Percentiles rank a stretch among this genome's conserved stretches.
These are phyloP conservation scores for Fomitopsis pinicola DNA, from an alignment of 1,284 basidiomycete genomes.

Conservation along the genomic window DNA sequence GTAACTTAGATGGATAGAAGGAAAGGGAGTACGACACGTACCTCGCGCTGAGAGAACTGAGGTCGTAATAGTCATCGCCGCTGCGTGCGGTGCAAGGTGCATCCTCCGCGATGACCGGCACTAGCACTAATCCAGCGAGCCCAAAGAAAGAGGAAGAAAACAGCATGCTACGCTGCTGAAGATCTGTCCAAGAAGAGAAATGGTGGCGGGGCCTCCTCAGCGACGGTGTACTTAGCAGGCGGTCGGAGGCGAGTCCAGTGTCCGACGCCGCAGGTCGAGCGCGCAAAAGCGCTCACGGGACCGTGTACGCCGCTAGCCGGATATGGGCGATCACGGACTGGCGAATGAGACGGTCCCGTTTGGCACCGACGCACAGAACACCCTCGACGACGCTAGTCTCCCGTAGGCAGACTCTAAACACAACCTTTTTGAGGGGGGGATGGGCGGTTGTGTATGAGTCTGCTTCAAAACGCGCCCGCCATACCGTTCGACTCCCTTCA, in stretches of 20 bases:
- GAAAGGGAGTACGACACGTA: slow-evolving; percentile 21
- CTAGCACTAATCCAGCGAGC: slow-evolving; percentile 4
- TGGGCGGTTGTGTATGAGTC: no score
- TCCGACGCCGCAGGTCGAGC: neutral
- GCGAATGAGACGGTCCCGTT: slow-evolving; percentile 30
- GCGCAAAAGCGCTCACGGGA: slow-evolving; percentile 10
- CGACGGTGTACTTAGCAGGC: neutral
- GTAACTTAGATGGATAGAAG: neutral
- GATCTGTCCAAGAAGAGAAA: neutral
- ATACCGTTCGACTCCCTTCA: no score
- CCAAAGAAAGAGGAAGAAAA: slow-evolving; percentile 1
- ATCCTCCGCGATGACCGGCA: slow-evolving; percentile 19
- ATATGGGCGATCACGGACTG: slow-evolving; percentile 13
- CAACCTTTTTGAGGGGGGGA: no score
- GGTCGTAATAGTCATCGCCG: slow-evolving; percentile 53
- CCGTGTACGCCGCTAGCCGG: slow-evolving; percentile 21
- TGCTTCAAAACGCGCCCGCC: no score
- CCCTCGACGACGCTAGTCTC: slow-evolving; percentile 27
- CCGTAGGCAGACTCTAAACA: no score
- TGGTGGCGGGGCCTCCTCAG: neutral
- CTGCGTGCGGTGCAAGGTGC: slow-evolving; percentile 36
- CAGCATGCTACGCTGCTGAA: neutral
- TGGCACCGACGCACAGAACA: slow-evolving; percentile 22
- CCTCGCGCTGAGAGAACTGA: slow-evolving; percentile 54
- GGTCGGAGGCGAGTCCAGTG: neutral